Conservation (phyloP, 306 rosid species). For the Cicer cuneatum region DNA sequence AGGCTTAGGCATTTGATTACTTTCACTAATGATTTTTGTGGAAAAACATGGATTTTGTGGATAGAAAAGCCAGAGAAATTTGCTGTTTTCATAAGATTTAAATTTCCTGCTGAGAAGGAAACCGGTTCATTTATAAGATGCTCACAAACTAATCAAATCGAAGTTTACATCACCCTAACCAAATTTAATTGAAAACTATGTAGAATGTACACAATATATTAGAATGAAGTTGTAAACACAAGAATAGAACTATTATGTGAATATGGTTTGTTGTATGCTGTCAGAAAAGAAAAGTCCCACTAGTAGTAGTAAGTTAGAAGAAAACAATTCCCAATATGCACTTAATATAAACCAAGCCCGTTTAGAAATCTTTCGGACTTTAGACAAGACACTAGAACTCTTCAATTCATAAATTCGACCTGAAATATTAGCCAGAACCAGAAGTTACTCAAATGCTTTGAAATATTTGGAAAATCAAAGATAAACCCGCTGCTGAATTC, state of each 20-base stretch:
- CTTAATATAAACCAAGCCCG: background rate
- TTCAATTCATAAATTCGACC: background rate
- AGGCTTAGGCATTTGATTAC: background rate
- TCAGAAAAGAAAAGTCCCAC: background rate
- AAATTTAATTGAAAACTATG: background rate
- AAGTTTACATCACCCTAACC: background rate
- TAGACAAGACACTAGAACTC: background rate
- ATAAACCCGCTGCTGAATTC: background rate
- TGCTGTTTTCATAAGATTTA: background rate
- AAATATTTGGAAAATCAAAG: background rate
- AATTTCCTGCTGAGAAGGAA: background rate
- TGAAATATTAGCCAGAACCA: background rate
- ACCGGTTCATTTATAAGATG: background rate
- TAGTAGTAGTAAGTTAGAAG: background rate
- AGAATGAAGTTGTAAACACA: background rate
- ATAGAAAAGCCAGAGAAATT: background rate
- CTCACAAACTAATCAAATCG: background rate
- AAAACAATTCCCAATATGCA: background rate
- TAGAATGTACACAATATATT: background rate
- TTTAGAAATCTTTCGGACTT: background rate
- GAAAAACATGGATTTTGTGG: background rate
- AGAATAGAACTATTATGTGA: slow-evolving; percentile 1
- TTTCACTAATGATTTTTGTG: background rate
- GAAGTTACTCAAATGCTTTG: background rate
- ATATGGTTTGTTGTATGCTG: slow-evolving; percentile 3